Conservation (phyloP, 352 stramenopile genomes). For the Phytophthora chlamydospora region DNA sequence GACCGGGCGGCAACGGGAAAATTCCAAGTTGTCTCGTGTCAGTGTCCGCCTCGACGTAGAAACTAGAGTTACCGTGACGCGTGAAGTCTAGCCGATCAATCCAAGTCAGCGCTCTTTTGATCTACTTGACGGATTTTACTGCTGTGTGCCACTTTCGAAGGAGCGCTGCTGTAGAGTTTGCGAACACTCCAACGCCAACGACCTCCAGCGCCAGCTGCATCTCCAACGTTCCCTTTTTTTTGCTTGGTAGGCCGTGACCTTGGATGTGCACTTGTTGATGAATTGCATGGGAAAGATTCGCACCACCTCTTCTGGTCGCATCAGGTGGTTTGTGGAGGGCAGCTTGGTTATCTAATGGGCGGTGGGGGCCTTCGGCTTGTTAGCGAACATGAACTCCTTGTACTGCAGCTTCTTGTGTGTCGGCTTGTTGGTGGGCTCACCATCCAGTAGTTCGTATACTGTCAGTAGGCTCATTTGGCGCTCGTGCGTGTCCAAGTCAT, state of each 20-base stretch:
- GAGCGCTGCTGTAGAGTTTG: not conserved
- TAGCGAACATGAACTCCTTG: not conserved
- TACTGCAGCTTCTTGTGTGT: not conserved
- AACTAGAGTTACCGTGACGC: not conserved
- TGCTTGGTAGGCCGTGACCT: conserved; percentile 1
- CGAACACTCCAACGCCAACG: conserved; percentile 1
- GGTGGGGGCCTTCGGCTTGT: not conserved
- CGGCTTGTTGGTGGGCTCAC: not conserved
- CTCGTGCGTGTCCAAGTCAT: too few relatives aligned
- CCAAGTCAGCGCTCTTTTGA: not conserved
- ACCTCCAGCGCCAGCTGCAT: not conserved
- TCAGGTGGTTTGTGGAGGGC: not conserved
- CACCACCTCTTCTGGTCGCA: not conserved
- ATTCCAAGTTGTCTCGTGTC: too few relatives aligned
- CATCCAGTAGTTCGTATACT: not conserved
- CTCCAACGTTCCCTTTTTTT: not conserved
- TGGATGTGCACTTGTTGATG: not conserved
- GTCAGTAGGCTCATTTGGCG: too few relatives aligned
- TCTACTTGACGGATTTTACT: not conserved
- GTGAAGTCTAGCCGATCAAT: not conserved
- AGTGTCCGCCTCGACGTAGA: not conserved
- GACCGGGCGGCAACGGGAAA: too few relatives aligned
- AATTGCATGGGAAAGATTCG: conserved; percentile 1
- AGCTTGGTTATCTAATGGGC: not conserved
- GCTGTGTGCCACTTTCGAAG: not conserved